A percentile compares a stretch with the other conserved stretches of the same genome.
Evolutionary conservation across 1,284 basidiomycete genomes (phyloP).

Genomic region (Tylopilus orsonianus): DNA sequence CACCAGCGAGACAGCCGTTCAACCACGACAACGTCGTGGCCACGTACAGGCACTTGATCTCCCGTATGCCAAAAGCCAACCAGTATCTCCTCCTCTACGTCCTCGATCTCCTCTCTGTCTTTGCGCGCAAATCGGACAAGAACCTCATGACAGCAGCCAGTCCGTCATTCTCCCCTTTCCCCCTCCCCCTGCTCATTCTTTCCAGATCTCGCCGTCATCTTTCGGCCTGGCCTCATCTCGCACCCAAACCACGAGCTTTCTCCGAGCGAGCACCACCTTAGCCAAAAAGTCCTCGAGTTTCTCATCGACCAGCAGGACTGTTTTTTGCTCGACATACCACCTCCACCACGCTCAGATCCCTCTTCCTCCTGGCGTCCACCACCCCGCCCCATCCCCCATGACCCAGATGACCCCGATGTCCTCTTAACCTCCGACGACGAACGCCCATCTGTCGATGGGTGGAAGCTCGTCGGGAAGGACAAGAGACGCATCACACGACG

Average conservation of each 20-base stretch:
- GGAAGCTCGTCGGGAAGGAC: slow-evolving; percentile 48
- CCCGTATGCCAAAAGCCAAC: slow-evolving; percentile 82
- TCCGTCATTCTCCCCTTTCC: slow-evolving; percentile 39
- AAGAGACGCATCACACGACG: slow-evolving; percentile 47
- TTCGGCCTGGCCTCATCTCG: slow-evolving; percentile 89
- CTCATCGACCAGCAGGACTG: slow-evolving; percentile 87
- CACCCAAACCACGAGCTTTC: slow-evolving; percentile 84
- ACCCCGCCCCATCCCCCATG: slow-evolving; percentile 9
- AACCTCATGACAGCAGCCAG: slow-evolving; percentile 96
- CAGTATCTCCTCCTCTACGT: slow-evolving; percentile 96
- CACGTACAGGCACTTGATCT: slow-evolving; percentile 84
- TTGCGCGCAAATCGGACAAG: slow-evolving; percentile 86
- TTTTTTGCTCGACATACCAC: slow-evolving; percentile 81
- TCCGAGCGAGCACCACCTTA: slow-evolving; percentile 81
- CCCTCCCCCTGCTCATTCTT: slow-evolving; percentile 1
- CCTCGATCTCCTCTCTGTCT: slow-evolving; percentile 92
- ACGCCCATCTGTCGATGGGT: slow-evolving; percentile 39
- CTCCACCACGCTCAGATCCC: slow-evolving; percentile 49
- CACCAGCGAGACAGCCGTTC: slow-evolving; percentile 59
- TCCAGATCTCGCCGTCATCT: slow-evolving; percentile 90
- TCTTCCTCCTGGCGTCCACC: slow-evolving; percentile 31
- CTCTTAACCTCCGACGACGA: slow-evolving; percentile 49
- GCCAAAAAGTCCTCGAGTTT: slow-evolving; percentile 91
- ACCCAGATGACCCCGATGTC: slow-evolving; percentile 27
- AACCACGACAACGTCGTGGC: slow-evolving; percentile 69